Evolutionary conservation across 169 alveolate species (phyloP).

Genomic region (Eimeria sp.): DNA sequence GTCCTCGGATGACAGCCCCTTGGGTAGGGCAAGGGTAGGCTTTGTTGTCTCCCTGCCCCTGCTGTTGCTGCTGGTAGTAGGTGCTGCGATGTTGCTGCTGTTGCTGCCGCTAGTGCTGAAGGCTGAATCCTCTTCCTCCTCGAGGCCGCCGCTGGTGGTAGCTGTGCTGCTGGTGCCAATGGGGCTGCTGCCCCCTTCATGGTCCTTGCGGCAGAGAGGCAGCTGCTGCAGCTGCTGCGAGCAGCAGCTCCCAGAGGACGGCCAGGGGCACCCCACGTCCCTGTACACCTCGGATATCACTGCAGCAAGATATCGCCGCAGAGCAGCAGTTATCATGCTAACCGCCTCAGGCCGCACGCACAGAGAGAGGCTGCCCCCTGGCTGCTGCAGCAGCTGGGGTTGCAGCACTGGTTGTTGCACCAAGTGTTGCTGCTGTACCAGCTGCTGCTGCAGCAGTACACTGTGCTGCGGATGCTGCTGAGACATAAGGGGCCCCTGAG

Average conservation of each 20-base stretch:
- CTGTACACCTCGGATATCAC: conserved; percentile 54
- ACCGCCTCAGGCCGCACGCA: conserved; percentile 14
- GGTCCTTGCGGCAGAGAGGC: conserved; percentile 19
- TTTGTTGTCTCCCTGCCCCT: neutral
- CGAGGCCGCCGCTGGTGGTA: conserved; percentile 36
- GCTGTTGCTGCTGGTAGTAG: neutral
- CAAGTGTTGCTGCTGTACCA: conserved; percentile 23
- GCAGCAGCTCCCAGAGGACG: neutral
- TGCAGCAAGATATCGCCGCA: conserved; percentile 38
- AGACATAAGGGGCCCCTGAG: conserved; percentile 12
- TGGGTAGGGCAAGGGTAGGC: neutral
- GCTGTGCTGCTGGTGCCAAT: conserved; percentile 63
- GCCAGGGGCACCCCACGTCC: conserved; percentile 11
- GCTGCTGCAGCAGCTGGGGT: conserved; percentile 25
- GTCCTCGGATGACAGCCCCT: conserved; percentile 11
- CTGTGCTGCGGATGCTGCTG: conserved; percentile 47
- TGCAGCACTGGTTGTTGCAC: conserved; percentile 7
- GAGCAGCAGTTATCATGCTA: conserved; percentile 3
- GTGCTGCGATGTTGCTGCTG: neutral
- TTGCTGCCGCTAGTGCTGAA: conserved; percentile 42
- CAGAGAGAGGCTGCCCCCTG: neutral
- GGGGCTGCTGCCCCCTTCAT: conserved; percentile 71
- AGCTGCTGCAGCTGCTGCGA: conserved; percentile 33
- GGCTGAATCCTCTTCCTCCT: conserved; percentile 44
- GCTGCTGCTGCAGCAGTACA: conserved; percentile 23